Base-by-base conservation (phyloP, 164 flowering plant genomes). In the Vitis cinerea region DNA sequence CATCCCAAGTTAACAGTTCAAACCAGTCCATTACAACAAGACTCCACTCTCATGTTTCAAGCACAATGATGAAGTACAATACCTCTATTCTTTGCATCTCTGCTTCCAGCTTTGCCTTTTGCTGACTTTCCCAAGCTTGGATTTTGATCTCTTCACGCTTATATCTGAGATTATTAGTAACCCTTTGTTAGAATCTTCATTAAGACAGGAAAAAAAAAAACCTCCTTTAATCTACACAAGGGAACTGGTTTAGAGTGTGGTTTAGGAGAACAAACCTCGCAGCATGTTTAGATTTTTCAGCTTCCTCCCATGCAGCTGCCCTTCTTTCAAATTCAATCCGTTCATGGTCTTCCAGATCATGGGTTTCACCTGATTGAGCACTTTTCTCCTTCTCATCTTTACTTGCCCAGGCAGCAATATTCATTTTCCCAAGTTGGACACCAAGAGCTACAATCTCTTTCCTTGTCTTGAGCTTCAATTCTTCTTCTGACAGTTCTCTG, bases 361-460 rank as follows among this genome's bases (percentile, higher is more conserved):
- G 16, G 61, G 51, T 66, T 77, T 79, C 83, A 37, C 44, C 72
- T 10, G 75, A 68, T 49, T 80, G 23, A 52, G 54, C 67, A 37
- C 66, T 71, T n/a, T 79, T 87, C n/a, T 83, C 85, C 67, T 77
- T 76, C 71, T 87, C 97, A 31, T 85, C 94, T 75, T 87, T 91
- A 74, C 97, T 90, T 44, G 98, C 98, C 98, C 98, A 93, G 11
- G 91, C 91, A 60, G 98, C 97, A 75, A 93, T 90, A 59, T 88
- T 93, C 90, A 83, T 87, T 83, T 91, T 91, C 9, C 98, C 98
- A n/a, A 93, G 93, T 72, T 90, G 92, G 29, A 90, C 88, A 57
- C 98, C 97, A 7, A 93, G 88, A 13, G 90, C 95, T 9, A 87
- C 90, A 67, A 94, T 94, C 80, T 94, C 98, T 75, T 81, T 84